Percentiles rank a stretch among this genome's conserved stretches.
phyloP scores from a whole-genome alignment of 2,329 filamentous ascomycete species.

The Camptophora hylomeconis region DNA sequence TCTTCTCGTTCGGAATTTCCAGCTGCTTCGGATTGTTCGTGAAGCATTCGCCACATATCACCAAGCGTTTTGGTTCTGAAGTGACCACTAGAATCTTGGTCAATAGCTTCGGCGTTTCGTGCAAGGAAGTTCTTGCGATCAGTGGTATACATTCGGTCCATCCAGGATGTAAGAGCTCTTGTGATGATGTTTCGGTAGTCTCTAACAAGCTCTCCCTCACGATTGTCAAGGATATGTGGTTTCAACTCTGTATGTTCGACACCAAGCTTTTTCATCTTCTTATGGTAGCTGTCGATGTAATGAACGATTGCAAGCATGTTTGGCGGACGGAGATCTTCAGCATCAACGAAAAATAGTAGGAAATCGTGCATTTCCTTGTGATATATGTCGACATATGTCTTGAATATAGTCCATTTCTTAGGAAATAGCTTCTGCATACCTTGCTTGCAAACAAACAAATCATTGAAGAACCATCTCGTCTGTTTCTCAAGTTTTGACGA shows the following conservation, averaged over 20 bases:
- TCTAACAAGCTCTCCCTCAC: conserved; percentile 77
- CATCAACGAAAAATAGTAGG: conserved; percentile 67
- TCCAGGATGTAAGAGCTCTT: conserved; percentile 92
- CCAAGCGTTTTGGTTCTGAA: conserved; percentile 85
- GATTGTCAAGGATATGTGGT: conserved; percentile 80
- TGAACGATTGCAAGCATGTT: conserved; percentile 86
- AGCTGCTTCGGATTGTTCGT: conserved; percentile 79
- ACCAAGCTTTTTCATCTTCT: conserved; percentile 85
- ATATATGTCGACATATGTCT: conserved; percentile 81
- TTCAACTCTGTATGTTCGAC: conserved; percentile 62
- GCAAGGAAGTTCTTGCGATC: conserved; percentile 73
- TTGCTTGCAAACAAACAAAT: conserved; percentile 84
- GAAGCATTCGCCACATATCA: conserved; percentile 94
- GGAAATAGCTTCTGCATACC: conserved; percentile 89
- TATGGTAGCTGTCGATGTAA: conserved; percentile 92
- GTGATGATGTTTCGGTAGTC: conserved; percentile 95
- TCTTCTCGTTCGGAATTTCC: conserved; percentile 74
- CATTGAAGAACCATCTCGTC: conserved; percentile 95
- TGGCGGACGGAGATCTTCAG: conserved; percentile 68
- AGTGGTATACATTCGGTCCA: conserved; percentile 75
- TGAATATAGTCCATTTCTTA: conserved; percentile 90
- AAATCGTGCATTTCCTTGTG: conserved; percentile 94
- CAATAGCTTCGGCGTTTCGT: conserved; percentile 66
- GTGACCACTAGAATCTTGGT: conserved; percentile 77
- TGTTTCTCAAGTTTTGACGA: conserved; percentile 73